Evolutionary conservation across 2,329 filamentous ascomycete genomes (phyloP).

Genomic region (Elsinoe australis): DNA sequence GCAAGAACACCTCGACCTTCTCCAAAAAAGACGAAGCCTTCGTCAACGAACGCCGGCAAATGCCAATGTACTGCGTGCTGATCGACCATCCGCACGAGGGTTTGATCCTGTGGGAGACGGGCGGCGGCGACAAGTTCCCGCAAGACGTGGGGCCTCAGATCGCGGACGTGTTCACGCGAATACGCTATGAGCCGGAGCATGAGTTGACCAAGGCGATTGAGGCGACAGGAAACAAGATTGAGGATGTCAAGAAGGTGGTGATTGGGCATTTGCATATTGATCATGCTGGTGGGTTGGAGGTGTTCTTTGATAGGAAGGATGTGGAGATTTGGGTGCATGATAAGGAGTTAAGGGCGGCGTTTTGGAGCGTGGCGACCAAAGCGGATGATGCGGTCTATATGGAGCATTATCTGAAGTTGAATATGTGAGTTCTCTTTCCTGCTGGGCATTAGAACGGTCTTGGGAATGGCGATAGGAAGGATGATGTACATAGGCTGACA

Average conservation of each 20-base stretch:
- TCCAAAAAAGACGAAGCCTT: constrained; percentile 32
- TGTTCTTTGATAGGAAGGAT: constrained; percentile 30
- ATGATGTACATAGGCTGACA: background rate
- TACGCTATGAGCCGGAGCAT: constrained; percentile 30
- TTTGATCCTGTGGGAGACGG: constrained; percentile 42
- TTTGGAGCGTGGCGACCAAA: constrained; percentile 31
- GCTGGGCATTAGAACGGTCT: no score
- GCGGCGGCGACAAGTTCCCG: constrained; percentile 38
- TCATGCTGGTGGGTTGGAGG: constrained; percentile 30
- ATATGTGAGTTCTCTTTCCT: constrained; percentile 25
- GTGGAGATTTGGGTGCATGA: constrained; percentile 33
- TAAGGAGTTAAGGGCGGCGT: constrained; percentile 28
- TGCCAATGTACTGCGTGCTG: constrained; percentile 37
- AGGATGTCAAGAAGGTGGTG: constrained; percentile 33
- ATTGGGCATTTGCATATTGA: constrained; percentile 33
- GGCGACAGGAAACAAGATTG: constrained; percentile 29
- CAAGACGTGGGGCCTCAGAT: constrained; percentile 30
- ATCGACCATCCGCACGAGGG: constrained; percentile 41
- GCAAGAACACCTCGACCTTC: constrained; percentile 34
- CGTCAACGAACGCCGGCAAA: constrained; percentile 36
- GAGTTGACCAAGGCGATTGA: constrained; percentile 31
- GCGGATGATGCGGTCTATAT: constrained; percentile 32
- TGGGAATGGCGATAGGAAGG: background rate
- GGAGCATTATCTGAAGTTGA: constrained; percentile 30
- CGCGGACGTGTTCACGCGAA: constrained; percentile 30